phyloP scores from a whole-genome alignment of 345 rosid genomes.

The Dovyalis caffra region DNA sequence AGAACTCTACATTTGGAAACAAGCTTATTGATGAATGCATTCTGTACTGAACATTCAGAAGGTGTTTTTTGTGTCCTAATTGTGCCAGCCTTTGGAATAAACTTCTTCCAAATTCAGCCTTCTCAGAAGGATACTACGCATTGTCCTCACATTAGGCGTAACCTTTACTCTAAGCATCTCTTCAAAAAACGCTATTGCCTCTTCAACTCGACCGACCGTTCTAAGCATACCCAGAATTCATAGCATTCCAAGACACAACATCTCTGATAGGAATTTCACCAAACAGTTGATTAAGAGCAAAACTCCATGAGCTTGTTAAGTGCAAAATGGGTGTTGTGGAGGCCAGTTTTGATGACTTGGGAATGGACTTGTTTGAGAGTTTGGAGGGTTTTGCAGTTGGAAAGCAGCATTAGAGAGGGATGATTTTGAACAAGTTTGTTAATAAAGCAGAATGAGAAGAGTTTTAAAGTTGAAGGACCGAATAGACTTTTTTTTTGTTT shows the following conservation, averaged over 20 bases:
- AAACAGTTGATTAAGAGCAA: constrained; percentile 61
- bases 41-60: too few species aligned
- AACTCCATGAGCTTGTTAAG: constrained; percentile 67
- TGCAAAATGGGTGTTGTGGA: constrained; percentile 67
- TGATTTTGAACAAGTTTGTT: constrained; percentile 54
- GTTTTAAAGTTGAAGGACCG: too few species aligned
- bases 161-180: constrained; percentile 46
- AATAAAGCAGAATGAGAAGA: too few species aligned
- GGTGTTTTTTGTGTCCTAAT: too few species aligned
- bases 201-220: constrained; percentile 45
- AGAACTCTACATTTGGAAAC: too few species aligned
- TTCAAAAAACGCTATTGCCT: constrained; percentile 50
- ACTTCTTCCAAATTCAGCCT: too few species aligned
- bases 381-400: constrained; percentile 45
- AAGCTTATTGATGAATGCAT: too few species aligned
- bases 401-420: constrained; percentile 58
- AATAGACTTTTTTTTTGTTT: too few species aligned
- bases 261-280: constrained; percentile 47
- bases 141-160: constrained; percentile 55
- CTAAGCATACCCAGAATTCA: constrained; percentile 44
- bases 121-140: constrained; percentile 58
- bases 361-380: constrained; percentile 56
- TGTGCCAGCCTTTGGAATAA: too few species aligned
- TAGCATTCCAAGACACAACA: constrained; percentile 62
- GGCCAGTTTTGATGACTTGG: constrained; percentile 63